Evolutionary conservation across 345 rosid species (phyloP).

Genomic region (Aegle marmelos): DNA sequence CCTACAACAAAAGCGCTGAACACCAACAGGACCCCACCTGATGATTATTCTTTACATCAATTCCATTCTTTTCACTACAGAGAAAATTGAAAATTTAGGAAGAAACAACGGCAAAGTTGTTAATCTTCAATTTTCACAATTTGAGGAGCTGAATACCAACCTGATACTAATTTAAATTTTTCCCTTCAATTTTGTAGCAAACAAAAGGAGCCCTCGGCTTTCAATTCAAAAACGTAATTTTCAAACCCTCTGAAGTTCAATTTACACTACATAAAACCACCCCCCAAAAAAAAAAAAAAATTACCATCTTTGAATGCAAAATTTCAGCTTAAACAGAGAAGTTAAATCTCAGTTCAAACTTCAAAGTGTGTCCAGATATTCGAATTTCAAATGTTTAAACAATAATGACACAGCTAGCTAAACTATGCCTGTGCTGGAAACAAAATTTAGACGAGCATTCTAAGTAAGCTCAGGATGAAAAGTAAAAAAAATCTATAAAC

Average conservation of each 20-base stretch:
- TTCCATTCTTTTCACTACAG: background rate
- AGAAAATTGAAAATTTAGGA: background rate
- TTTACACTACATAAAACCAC: background rate
- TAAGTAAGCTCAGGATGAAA: background rate
- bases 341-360: background rate
- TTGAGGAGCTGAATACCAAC: background rate
- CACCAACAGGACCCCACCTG: background rate
- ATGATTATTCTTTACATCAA: background rate
- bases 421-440: no score
- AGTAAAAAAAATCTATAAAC: background rate
- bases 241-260: background rate
- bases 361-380: background rate
- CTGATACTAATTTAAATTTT: no score
- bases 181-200: background rate
- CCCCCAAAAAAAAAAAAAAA: background rate
- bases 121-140: background rate
- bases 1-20: background rate
- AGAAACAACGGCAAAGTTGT: background rate
- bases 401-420: background rate
- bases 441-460: background rate
- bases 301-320: background rate
- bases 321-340: slow-evolving; percentile 1
- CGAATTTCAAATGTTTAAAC: slow-evolving; percentile 5
- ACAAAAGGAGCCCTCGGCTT: background rate
- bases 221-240: no score